These are phyloP conservation scores for Gynandropsis gynandra DNA, from an alignment of 345 rosid species.

Conservation along the genomic window DNA sequence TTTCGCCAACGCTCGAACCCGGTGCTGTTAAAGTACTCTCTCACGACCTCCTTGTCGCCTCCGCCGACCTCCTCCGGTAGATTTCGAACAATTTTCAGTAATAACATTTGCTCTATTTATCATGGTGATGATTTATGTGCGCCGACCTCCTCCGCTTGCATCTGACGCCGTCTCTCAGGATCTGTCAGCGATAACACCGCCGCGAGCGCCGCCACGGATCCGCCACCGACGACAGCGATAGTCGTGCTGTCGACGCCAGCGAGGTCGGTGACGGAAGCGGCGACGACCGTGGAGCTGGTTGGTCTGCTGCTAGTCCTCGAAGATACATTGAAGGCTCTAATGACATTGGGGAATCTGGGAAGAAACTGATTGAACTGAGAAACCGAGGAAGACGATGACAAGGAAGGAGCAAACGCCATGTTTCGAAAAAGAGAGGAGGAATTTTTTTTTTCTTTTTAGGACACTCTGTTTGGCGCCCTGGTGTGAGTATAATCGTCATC, in stretches of 20 bases:
- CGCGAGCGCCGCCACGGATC: slow-evolving; percentile 81
- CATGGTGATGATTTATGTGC: too few relatives aligned
- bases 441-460: not conserved
- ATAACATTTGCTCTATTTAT: too few relatives aligned
- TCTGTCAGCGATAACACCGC: slow-evolving; percentile 69
- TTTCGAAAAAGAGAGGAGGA: slow-evolving; percentile 22
- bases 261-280: slow-evolving; percentile 38
- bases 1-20: slow-evolving; percentile 94
- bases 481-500: slow-evolving; percentile 23
- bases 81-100: too few relatives aligned
- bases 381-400: slow-evolving; percentile 39
- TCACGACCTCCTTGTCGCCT: slow-evolving; percentile 86
- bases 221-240: slow-evolving; percentile 68
- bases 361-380: slow-evolving; percentile 31
- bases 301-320: slow-evolving; percentile 15
- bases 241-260: slow-evolving; percentile 47
- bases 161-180: slow-evolving; percentile 66
- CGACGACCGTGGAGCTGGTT: slow-evolving; percentile 26
- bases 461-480: slow-evolving; percentile 23
- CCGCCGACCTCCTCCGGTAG: slow-evolving; percentile 95
- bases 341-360: slow-evolving; percentile 22
- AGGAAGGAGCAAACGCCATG: slow-evolving; percentile 63
- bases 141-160: slow-evolving; percentile 91
- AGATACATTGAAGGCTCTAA: slow-evolving; percentile 20
- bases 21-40: slow-evolving; percentile 76